Evolutionary conservation across 78 protist genomes (phyloP), one percentile per base, ranked within the genome.

Genomic region (Mantamonas sphyraenae): DNA sequence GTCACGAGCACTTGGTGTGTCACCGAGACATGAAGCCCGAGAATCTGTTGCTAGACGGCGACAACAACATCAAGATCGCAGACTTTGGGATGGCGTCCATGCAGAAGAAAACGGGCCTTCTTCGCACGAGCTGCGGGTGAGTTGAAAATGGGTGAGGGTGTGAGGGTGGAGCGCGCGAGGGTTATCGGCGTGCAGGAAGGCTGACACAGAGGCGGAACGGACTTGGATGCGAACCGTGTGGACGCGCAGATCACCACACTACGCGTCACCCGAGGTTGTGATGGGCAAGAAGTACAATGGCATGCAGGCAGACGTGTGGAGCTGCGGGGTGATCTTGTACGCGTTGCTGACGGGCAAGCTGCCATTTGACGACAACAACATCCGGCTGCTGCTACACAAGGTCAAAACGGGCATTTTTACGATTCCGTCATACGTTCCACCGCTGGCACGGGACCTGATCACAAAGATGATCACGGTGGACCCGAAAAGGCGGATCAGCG

Each of bases 11-110:
- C 42, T 50, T 12, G 71, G 80, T 77, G 40, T 85, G 93, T 82
- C 99, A 97, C 59, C 85, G 99, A 28, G 99, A 97, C 75, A 67
- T 97, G 34, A 97, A 95, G 76, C 98, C 98, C n/a, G 99, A 97
- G 71, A 97, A 97, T 67, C 71, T 97, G 20, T 75, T 90, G 14
- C 76, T 90, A 12, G 92, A 85, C 73, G 14, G 5, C 26, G 7
- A 79, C 55, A 7, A 2, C 24, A 69, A 73, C 68, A 55, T 95
- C 61, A 93, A 91, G 70, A 76, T 95, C 38, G 95, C 96, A 20
- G 98, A 95, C 64, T 95, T 95, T 60, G 97, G 97, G 34, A 67
- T 94, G 85, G 89, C 91, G 31, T 63, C 85, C 2, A 45, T 80
- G 12, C 12, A n/a, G 56, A 42, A 57, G 45, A 69, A 56, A 0